phyloP scores from a whole-genome alignment of 768 basidiomycete genomes.

The Hygrocybe coccinea region DNA sequence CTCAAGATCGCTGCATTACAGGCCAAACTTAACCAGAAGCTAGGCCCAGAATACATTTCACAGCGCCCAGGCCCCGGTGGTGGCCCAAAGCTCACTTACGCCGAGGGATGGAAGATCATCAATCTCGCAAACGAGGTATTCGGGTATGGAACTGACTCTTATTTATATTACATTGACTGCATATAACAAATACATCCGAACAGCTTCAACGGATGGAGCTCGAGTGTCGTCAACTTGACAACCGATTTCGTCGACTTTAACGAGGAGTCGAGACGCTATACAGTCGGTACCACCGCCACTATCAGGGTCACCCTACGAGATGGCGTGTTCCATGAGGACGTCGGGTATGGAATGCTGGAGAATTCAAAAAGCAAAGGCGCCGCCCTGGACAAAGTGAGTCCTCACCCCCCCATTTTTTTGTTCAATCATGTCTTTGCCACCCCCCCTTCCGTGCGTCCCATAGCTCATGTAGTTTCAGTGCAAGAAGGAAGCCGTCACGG shows the following conservation, averaged over 20 bases:
- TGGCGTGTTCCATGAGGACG: conserved; percentile 87
- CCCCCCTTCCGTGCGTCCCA: too few species aligned
- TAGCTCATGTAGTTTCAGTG: conserved; percentile 47
- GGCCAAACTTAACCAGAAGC: conserved; percentile 75
- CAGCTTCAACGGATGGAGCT: conserved; percentile 88
- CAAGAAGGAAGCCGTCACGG: conserved; percentile 98
- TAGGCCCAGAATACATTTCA: conserved; percentile 93
- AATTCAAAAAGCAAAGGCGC: conserved; percentile 80
- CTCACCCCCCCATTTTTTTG: too few species aligned
- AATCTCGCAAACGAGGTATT: conserved; percentile 98
- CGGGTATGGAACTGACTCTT: conserved; percentile 35
- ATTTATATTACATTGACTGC: background rate
- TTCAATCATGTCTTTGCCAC: too few species aligned
- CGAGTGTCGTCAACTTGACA: conserved; percentile 65
- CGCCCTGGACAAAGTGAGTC: conserved; percentile 87
- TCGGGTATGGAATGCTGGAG: conserved; percentile 85
- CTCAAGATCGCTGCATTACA: conserved; percentile 67
- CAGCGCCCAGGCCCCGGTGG: conserved; percentile 84
- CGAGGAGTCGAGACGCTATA: conserved; percentile 61
- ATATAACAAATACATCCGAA: too few species aligned
- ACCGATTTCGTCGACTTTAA: conserved; percentile 76
- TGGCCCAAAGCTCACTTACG: conserved; percentile 85
- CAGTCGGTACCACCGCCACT: conserved; percentile 76
- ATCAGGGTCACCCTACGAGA: conserved; percentile 84
- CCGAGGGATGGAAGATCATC: conserved; percentile 97